A percentile compares a stretch with the other conserved stretches of the same genome.
Conservation (phyloP, 73 alveolate species). For the Loxodes magnus region DNA sequence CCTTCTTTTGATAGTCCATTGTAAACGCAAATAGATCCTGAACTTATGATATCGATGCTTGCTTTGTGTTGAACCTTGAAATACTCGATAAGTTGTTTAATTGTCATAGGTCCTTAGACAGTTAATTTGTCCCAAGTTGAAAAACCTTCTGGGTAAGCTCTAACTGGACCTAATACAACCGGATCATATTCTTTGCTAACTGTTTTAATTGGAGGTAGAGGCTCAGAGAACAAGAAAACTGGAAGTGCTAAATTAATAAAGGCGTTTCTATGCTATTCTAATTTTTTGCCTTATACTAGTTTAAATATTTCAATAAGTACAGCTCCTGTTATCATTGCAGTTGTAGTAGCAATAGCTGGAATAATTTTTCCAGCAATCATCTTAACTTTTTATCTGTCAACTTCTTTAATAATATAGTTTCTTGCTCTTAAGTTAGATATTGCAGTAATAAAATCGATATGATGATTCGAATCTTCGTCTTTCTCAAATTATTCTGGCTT, state of each 20-base stretch:
- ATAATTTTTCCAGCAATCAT: conserved; percentile 90
- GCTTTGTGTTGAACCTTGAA: conserved; percentile 47
- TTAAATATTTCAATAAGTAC: conserved; percentile 49
- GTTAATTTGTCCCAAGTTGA: conserved; percentile 85
- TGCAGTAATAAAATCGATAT: conserved; percentile 77
- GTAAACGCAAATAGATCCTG: conserved; percentile 47
- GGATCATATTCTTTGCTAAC: conserved; percentile 66
- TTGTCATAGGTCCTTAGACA: conserved; percentile 61
- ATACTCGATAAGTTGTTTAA: conserved; percentile 51
- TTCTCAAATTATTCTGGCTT: conserved; percentile 70
- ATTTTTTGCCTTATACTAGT: conserved; percentile 21
- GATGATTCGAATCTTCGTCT: conserved; percentile 77
- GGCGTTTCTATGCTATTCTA: conserved; percentile 24
- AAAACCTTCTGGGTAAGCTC: conserved; percentile 84
- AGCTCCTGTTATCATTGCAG: conserved; percentile 80
- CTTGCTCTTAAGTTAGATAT: conserved; percentile 82
- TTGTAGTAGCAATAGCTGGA: conserved; percentile 92
- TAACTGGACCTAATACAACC: conserved; percentile 49
- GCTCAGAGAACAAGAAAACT: conserved; percentile 63
- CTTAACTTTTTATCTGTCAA: conserved; percentile 60
- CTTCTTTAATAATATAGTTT: conserved; percentile 63
- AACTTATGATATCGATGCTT: conserved; percentile 47
- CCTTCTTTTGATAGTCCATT: conserved; percentile 53
- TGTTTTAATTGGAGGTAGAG: conserved; percentile 64
- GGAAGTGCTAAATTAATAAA: conserved; percentile 49